These are phyloP conservation scores for Hydnomerulius pinastri DNA, from an alignment of 768 basidiomycete species.

Conservation along the genomic window DNA sequence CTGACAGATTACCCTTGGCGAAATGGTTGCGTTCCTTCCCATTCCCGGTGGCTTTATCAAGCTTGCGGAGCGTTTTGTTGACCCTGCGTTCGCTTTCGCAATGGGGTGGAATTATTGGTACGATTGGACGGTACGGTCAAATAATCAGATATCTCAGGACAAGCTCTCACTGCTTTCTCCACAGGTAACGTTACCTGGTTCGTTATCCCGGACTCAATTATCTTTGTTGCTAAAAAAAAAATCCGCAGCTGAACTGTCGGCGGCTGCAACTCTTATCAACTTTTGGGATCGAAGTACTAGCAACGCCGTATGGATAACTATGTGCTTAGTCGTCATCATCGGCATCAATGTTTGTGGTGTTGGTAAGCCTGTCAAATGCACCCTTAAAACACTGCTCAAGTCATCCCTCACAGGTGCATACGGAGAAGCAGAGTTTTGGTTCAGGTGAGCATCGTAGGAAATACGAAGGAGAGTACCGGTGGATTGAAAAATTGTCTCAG, in stretches of 20 bases:
- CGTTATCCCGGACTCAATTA: neutral
- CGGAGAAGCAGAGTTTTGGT: constrained; percentile 52
- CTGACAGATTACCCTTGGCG: constrained; percentile 38
- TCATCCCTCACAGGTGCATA: constrained; percentile 32
- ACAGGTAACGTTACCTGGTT: constrained; percentile 29
- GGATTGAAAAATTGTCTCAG: no score
- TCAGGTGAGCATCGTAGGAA: constrained; percentile 28
- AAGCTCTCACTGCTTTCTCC: neutral
- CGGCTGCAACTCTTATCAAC: constrained; percentile 51
- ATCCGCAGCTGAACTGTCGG: constrained; percentile 45
- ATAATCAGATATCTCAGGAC: constrained; percentile 3
- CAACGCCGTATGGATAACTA: constrained; percentile 52
- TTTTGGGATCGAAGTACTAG: constrained; percentile 45
- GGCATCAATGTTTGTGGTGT: constrained; percentile 46
- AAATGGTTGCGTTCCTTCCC: constrained; percentile 49
- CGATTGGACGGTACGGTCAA: constrained; percentile 30
- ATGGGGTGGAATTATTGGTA: constrained; percentile 47
- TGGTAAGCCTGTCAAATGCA: constrained; percentile 20
- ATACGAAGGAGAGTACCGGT: no score
- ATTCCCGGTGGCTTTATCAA: constrained; percentile 50
- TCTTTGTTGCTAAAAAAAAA: constrained; percentile 10
- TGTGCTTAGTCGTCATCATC: constrained; percentile 53
- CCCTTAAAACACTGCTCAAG: neutral
- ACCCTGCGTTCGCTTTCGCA: constrained; percentile 46
- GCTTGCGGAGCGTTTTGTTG: constrained; percentile 49